Conservation (phyloP, 2,329 filamentous ascomycete species). For the Monilinia laxa region DNA sequence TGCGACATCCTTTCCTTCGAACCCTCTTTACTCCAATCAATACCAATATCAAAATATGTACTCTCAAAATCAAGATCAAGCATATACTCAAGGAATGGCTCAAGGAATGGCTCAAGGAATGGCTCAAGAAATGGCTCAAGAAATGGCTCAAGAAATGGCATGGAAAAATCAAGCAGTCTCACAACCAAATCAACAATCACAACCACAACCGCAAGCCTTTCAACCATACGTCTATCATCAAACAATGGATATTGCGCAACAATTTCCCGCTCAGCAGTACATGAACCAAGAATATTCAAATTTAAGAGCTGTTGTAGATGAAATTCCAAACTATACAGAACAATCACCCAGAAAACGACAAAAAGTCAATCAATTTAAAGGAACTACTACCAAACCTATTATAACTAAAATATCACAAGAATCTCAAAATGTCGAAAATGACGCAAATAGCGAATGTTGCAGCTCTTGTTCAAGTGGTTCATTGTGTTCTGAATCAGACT, state of each 20-base stretch:
- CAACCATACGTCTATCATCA: conserved; percentile 1
- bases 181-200: conserved; percentile 6
- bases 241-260: conserved; percentile 5
- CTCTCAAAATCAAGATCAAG: not conserved
- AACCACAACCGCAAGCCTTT: not conserved
- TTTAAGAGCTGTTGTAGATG: not conserved
- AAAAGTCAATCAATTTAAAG: conserved; percentile 1
- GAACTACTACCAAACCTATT: not conserved
- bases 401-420: not conserved
- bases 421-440: not conserved
- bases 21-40: not conserved
- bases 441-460: conserved; percentile 33
- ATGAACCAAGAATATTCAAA: not conserved
- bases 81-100: not conserved
- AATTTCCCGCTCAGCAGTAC: not conserved
- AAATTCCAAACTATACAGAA: conserved; percentile 7
- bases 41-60: not conserved
- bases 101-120: not conserved
- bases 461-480: conserved; percentile 36
- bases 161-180: not conserved
- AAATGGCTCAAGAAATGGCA: conserved; percentile 1
- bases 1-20: not conserved
- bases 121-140: not conserved
- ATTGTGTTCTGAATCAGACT: conserved; percentile 33
- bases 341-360: conserved; percentile 13